Base-by-base conservation (phyloP, 805 yeast species). In the Cyberlindnera meyerae region DNA sequence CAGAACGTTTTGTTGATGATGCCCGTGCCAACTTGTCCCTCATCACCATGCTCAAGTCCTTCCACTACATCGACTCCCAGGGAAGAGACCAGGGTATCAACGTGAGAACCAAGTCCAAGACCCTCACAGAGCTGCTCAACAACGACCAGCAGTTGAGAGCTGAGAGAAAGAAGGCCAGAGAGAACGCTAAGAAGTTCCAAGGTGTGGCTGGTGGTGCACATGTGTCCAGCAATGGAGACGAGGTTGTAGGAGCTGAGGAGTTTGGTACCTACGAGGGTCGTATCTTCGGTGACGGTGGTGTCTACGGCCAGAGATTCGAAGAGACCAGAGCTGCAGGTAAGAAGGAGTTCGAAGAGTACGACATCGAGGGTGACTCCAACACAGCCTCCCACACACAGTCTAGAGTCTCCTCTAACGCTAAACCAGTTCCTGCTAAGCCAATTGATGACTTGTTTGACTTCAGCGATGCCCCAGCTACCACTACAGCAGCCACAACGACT, bases 11-110 rank as follows among this genome's bases (percentile, higher is more conserved):
- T 48, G 93, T 93, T 42, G 98, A 93, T 62, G 97, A 90, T 48
- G 87, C 95, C 6, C 73, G 97, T 41, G 76, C 90, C 13, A 90
- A 88, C 58, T 58, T 84, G 40, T 77, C 82, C 17, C 71, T 88
- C 38, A 79, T 93, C 40, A 81, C 82, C 37, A 82, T 90, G 95
- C 73, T 93, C 52, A 85, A 86, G 54, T 77, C 87, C 11, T 93
- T 93, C 77, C 97, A 89, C 61, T 93, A 87, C 65, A 82, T 86
- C 31, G 97, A 93, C 61, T 76, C 88, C 14, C 84, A 86, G 58
- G 97, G 97, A 22, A 77, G 88, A 48, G 98, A 93, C 61, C 97
- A 89, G 63, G 98, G 98, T 36, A 78, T 88, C 48, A 89, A 90
- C 57, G 96, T 93, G 39, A 77, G 98, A 55, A 89, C 86, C 63